Base-by-base conservation (phyloP, 2,329 filamentous ascomycete genomes). In the Penicillium nordicum region DNA sequence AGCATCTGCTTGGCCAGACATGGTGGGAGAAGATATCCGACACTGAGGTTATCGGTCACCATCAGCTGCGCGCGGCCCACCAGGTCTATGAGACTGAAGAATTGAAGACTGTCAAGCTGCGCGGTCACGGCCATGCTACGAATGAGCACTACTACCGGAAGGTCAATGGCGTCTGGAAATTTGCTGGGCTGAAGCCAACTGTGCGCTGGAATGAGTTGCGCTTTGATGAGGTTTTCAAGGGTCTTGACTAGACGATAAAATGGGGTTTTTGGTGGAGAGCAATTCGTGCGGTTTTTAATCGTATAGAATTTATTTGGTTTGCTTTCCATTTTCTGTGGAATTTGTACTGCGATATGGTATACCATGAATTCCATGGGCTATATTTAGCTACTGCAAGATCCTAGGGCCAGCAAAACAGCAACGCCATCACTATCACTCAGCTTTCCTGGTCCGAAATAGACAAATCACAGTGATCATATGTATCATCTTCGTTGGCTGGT, bases 1-100 rank as follows among this genome's bases (percentile, higher is more conserved):
- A 88, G 70, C 85, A 88, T 73, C 81, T 87, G 65, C 80, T 87
- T 63, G 84, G 84, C 50, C 80, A 77, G 34, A 79, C 80, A 18
- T 80, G 81, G 70, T 87, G 81, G 80, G 78, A 83, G 67, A 80
- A 78, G 62, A 69, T 84, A 38, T 82, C 79, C 1, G 82, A 84
- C 56, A 81, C 77, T n/a, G 79, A 84, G 67, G 79, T 84, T 47
- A 73, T 84, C 55, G 84, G 83, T n/a, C 78, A 81, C 66, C 82
- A 85, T 71, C 84, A 86, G 74, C 72, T 86, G 47, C 82, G 84
- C 41, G 84, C 84, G 34, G 82, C 84, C 3, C 84, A 87, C 66
- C 83, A 86, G 74, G 77, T 82, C 49, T 86, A 85, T 73, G 80
- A 77, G 3, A 81, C 83, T 62, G 73, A 68, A n/a, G 76, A 71